Percentiles rank a stretch among this genome's conserved stretches.
Evolutionary conservation across 2,329 filamentous ascomycete species (phyloP).

Genomic region (Alternaria gaisen): DNA sequence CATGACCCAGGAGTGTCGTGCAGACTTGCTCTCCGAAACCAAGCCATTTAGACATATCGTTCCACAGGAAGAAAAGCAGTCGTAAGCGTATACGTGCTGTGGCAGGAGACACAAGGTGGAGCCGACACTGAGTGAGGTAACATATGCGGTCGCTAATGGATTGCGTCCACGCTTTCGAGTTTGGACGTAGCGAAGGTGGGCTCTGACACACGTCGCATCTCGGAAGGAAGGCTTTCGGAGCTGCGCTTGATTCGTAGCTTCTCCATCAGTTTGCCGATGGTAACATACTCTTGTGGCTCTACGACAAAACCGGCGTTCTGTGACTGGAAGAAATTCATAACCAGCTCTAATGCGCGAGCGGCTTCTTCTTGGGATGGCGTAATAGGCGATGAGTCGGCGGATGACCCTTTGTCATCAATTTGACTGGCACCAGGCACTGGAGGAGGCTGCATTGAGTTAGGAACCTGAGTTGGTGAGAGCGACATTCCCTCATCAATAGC

Average conservation of each 20-base stretch:
- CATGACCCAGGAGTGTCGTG: slow-evolving; percentile 28
- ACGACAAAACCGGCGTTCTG: slow-evolving; percentile 74
- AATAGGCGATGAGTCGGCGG: slow-evolving; percentile 58
- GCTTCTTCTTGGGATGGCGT: slow-evolving; percentile 85
- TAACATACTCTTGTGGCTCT: slow-evolving; percentile 79
- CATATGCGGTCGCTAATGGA: slow-evolving; percentile 33
- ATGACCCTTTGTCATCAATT: slow-evolving; percentile 30
- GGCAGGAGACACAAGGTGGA: slow-evolving; percentile 18
- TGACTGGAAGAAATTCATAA: slow-evolving; percentile 82
- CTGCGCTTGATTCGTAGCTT: slow-evolving; percentile 77
- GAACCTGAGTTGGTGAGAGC: slow-evolving; percentile 44
- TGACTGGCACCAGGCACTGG: slow-evolving; percentile 53
- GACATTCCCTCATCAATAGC: slow-evolving; percentile 55
- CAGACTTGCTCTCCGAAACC: slow-evolving; percentile 28
- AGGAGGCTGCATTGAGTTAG: slow-evolving; percentile 57
- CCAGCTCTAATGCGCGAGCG: slow-evolving; percentile 78
- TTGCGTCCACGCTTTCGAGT: slow-evolving; percentile 41
- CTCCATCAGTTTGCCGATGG: slow-evolving; percentile 83
- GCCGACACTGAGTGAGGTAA: slow-evolving; percentile 15
- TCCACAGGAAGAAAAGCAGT: slow-evolving; percentile 21
- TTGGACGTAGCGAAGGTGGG: slow-evolving; percentile 42
- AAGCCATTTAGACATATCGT: slow-evolving; percentile 16
- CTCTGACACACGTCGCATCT: slow-evolving; percentile 49
- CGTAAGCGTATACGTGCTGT: slow-evolving; percentile 23
- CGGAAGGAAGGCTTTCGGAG: slow-evolving; percentile 42